phyloP scores from a whole-genome alignment of 805 yeast species.

The Maudiozyma barnettii region DNA sequence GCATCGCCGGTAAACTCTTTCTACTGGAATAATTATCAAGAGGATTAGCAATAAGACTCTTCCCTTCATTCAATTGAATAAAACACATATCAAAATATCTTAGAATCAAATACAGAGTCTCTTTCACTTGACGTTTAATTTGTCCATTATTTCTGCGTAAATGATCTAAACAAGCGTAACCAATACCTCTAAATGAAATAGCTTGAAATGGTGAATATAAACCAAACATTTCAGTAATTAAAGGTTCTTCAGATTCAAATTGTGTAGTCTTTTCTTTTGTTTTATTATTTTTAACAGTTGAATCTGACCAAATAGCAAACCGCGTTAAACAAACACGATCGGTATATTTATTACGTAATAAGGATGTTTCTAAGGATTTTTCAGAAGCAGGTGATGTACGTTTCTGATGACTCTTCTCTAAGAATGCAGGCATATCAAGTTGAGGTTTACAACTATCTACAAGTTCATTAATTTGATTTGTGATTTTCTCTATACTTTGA shows the following conservation, averaged over 20 bases:
- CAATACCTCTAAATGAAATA: constrained; percentile 25
- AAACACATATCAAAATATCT: constrained; percentile 25
- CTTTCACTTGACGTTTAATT: constrained; percentile 37
- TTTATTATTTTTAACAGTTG: neutral
- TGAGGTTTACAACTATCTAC: constrained; percentile 16
- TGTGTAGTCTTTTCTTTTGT: neutral
- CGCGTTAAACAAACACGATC: constrained; percentile 18
- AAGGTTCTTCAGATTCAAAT: constrained; percentile 8
- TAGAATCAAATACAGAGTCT: constrained; percentile 22
- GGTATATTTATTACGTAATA: constrained; percentile 22
- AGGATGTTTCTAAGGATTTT: constrained; percentile 21
- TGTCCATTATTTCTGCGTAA: constrained; percentile 1
- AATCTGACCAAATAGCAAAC: constrained; percentile 15
- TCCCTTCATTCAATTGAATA: constrained; percentile 14
- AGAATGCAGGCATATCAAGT: constrained; percentile 6
- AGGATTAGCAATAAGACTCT: constrained; percentile 20
- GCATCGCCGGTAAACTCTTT: constrained; percentile 21
- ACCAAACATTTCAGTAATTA: constrained; percentile 25
- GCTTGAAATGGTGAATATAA: constrained; percentile 23
- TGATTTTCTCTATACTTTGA: constrained; percentile 8
- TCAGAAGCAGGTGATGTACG: neutral
- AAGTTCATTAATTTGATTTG: constrained; percentile 11
- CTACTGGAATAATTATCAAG: constrained; percentile 16
- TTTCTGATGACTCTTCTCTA: neutral
- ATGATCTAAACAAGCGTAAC: constrained; percentile 15